Base-by-base conservation (phyloP, 148 eudicot genomes). In the Fagopyrum esculentum region DNA sequence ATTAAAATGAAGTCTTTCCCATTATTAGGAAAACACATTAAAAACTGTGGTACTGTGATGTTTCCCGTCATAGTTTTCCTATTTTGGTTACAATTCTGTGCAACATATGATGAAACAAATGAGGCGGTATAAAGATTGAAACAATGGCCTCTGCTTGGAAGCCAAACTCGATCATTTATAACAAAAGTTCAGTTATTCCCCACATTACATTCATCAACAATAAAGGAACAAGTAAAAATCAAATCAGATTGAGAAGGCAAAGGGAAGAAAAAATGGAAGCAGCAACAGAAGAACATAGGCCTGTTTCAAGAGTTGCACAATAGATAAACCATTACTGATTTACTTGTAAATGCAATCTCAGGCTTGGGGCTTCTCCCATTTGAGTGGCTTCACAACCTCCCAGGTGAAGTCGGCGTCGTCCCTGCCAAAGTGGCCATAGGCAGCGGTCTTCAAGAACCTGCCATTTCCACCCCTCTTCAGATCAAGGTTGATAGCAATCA, bases 391-490 rank as follows among this genome's bases (percentile, higher is more conserved):
- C 50, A 81, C 88, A 44, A 80, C 81, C 81, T 85, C 88, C 88
- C 88, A 85, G 9, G 88, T 81, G 82, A 85, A 83, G 76, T 85
- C 88, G 0, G 86, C 80, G 54, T 85, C 88, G 2, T 85, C 86
- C 35, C 88, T 82, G n/a, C 88, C 88, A 47, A 85, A 85, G 68
- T 85, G 88, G 60, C 88, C 86, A 45, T 85, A 85, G 50, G 85
- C 87, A 73, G 87, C 87, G 48, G 87, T 85, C 82, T 85, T 85
- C 83, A 82, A 85, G 77, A 72, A 85, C 85, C 87, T 85, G 51
- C 69, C 60, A 64, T 82, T 85, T 52, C 87, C 87, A 75, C 85
- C 87, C 72, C 85, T 82, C 78, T 51, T 73, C 78, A 85, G 71
- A 73, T 85, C 87, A 45, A 85, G 85, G 69, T 83, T 85, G 76